phyloP scores from a whole-genome alignment of 371 early-diverging fungal species.

The Parasitella parasitica region DNA sequence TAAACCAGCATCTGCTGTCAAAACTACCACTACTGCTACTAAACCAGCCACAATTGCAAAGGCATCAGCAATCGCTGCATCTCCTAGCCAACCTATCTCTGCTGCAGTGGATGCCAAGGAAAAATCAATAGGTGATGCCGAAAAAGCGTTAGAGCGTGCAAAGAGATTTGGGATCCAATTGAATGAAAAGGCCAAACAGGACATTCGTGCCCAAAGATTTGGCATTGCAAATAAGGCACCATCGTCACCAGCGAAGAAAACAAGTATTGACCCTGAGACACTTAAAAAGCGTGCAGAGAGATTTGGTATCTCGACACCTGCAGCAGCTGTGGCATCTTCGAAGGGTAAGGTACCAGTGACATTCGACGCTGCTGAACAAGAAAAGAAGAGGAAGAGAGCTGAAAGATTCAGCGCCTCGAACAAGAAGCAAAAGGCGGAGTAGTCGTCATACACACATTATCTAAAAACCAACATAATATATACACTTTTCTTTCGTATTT shows the following conservation, averaged over 20 bases:
- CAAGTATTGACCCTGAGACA: constrained; percentile 44
- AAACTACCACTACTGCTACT: background rate
- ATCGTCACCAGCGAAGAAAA: background rate
- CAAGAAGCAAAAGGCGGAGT: constrained; percentile 24
- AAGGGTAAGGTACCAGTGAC: constrained; percentile 15
- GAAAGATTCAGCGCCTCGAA: constrained; percentile 49
- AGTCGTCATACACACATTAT: background rate
- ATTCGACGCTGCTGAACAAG: constrained; percentile 56
- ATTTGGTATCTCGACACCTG: constrained; percentile 34
- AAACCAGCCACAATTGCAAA: background rate
- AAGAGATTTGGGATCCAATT: constrained; percentile 57
- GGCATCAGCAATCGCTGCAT: constrained; percentile 14
- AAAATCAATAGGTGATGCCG: constrained; percentile 27
- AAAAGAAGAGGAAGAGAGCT: constrained; percentile 68
- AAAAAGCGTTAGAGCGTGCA: constrained; percentile 51
- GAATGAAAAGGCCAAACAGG: constrained; percentile 38
- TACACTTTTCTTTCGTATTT: background rate
- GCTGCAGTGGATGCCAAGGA: background rate
- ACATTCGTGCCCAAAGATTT: constrained; percentile 48
- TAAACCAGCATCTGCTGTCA: background rate
- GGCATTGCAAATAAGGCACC: constrained; percentile 16
- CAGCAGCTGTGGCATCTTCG: background rate
- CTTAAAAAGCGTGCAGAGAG: constrained; percentile 54
- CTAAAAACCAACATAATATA: background rate
- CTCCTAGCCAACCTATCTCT: constrained; percentile 11